Evolutionary conservation across 2,329 filamentous ascomycete genomes (phyloP), one percentile per base, ranked within the genome.

Genomic region (Byssothecium circinans): DNA sequence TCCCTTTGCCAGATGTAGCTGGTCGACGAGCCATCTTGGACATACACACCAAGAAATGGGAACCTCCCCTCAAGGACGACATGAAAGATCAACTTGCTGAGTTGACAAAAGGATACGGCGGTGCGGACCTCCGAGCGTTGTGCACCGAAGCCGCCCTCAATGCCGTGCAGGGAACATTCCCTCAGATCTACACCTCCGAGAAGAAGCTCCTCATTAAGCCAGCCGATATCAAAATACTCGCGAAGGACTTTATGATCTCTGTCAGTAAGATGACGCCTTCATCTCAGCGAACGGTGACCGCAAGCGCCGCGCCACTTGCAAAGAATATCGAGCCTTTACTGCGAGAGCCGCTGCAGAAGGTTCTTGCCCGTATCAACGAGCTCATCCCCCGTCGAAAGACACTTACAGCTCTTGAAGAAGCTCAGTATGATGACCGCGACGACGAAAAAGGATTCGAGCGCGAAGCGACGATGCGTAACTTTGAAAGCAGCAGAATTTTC

Each of bases 111-210:
- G 95, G 95, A 12, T 97, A 97, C 60, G 94, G 92, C 53, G 94
- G 94, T 80, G 94, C 94, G 22, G 94, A 99, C 73, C 76, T 99
- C 54, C 85, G 94, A 53, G 92, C 94, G 11, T 80, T 99, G 25
- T 97, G 91, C 71, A 99, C 94, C 0, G 94, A 99, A 76, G 92
- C 94, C 29, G 90, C 94, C 2, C 78, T 99, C 49, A 99, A 99
- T 69, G 88, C 94, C 2, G 94, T 99, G 19, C 94, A 99, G 71
- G 82, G 94, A 60, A 92, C 89, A 3, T 99, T 95, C 65, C 94
- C 94, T 14, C 94, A 99, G 64, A 96, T 99, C 53, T 99, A 99
- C 75, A 83, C 84, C 19, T 92, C 91, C 0, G 86, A 88, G 56
- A 85, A 95, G 68, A 96, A 96, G 74, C 82, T 97, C 25, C 75